phyloP scores from a whole-genome alignment of 257 asterid genomes.

The Solanum sitiens region DNA sequence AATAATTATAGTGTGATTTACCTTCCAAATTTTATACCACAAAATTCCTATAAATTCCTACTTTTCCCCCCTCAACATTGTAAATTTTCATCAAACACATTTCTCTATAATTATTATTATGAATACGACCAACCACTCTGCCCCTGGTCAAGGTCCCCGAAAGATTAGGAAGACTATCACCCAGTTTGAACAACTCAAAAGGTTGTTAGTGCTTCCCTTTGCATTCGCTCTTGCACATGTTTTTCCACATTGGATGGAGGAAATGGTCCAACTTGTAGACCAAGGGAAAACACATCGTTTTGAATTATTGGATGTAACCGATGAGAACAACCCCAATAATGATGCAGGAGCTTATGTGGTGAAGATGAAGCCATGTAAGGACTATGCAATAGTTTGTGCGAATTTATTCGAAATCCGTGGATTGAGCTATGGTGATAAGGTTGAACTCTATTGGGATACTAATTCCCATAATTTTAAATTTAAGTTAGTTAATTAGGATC shows the following conservation, averaged over 20 bases:
- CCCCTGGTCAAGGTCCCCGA: neutral
- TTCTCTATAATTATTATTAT: neutral
- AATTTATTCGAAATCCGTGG: neutral
- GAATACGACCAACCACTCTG: neutral
- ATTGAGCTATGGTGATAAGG: too few species aligned
- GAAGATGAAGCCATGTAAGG: neutral
- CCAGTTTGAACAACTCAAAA: neutral
- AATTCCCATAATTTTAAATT: too few species aligned
- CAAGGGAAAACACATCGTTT: neutral
- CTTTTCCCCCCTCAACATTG: neutral
- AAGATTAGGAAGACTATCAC: neutral
- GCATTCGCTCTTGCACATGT: neutral
- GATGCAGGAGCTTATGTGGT: too few species aligned
- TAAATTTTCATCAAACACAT: neutral
- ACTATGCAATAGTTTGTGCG: neutral
- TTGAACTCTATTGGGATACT: neutral
- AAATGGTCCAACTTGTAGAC: neutral
- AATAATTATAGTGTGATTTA: neutral
- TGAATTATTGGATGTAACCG: neutral
- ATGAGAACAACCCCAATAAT: neutral
- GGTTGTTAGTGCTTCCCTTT: neutral
- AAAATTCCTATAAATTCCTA: neutral
- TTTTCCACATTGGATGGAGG: neutral
- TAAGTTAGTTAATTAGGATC: too few species aligned
- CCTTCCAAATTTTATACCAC: neutral